A percentile compares a stretch with the other conserved stretches of the same genome.
phyloP scores from a whole-genome alignment of 2,329 filamentous ascomycete species.

The Orbilia brochopaga region DNA sequence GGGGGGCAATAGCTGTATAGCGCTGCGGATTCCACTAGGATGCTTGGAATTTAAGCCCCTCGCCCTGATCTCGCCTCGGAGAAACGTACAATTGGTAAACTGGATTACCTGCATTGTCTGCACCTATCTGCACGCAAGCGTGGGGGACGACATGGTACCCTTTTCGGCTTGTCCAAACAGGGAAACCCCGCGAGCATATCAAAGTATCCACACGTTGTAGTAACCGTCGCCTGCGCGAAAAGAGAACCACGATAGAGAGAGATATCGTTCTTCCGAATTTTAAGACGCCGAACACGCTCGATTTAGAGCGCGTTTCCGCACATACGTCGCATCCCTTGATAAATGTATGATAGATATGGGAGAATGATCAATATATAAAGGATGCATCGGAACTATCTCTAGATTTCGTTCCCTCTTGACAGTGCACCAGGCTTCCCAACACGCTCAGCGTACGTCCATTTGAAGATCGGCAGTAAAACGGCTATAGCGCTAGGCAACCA shows the following conservation, averaged over 20 bases:
- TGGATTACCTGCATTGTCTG: slow-evolving; percentile 4
- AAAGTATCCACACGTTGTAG: slow-evolving; percentile 5
- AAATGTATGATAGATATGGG: neutral
- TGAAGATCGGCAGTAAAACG: too few species aligned
- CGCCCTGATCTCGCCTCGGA: neutral
- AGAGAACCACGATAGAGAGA: slow-evolving; percentile 6
- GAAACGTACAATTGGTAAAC: slow-evolving; percentile 6
- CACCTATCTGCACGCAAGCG: neutral
- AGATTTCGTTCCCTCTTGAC: slow-evolving; percentile 41
- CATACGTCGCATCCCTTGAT: neutral
- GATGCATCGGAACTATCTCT: slow-evolving; percentile 20
- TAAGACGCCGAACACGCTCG: slow-evolving; percentile 42
- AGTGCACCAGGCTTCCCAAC: slow-evolving; percentile 17
- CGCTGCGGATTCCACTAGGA: too few species aligned
- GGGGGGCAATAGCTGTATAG: too few species aligned
- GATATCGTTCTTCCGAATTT: slow-evolving; percentile 35
- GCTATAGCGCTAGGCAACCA: too few species aligned
- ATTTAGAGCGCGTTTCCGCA: neutral
- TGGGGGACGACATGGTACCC: slow-evolving; percentile 25
- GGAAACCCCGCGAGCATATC: slow-evolving; percentile 50
- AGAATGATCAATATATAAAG: slow-evolving; percentile 38
- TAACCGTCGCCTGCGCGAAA: slow-evolving; percentile 17
- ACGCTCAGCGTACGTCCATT: neutral
- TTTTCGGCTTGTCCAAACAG: slow-evolving; percentile 41
- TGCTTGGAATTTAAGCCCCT: too few species aligned